Evolutionary conservation across 2,329 filamentous ascomycete genomes (phyloP).

Genomic region (Parafenestella ontariensis): DNA sequence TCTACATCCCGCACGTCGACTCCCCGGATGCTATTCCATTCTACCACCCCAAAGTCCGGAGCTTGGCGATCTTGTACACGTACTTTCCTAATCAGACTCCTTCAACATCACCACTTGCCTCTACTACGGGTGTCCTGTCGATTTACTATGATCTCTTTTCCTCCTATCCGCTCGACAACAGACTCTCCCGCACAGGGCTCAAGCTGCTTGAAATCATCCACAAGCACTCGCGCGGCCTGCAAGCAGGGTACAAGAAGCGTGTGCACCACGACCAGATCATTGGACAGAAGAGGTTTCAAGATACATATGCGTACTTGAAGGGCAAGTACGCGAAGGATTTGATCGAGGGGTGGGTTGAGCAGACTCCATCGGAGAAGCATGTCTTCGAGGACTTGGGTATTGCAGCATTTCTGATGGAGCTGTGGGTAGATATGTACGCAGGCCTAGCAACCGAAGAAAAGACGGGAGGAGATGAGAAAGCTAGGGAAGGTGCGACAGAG

Average conservation of each 20-base stretch:
- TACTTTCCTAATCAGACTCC: slow-evolving; percentile 50
- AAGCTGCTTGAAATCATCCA: slow-evolving; percentile 72
- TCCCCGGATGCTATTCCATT: slow-evolving; percentile 73
- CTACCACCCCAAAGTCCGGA: slow-evolving; percentile 82
- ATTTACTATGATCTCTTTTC: slow-evolving; percentile 61
- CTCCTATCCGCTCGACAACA: slow-evolving; percentile 51
- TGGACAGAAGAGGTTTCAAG: slow-evolving; percentile 77
- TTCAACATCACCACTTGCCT: slow-evolving; percentile 28
- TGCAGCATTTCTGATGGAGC: slow-evolving; percentile 87
- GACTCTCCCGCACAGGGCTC: slow-evolving; percentile 71
- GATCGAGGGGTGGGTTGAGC: slow-evolving; percentile 81
- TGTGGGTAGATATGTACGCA: slow-evolving; percentile 86
- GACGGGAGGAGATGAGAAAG: background rate
- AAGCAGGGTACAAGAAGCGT: slow-evolving; percentile 76
- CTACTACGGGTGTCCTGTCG: slow-evolving; percentile 52
- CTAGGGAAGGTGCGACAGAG: background rate
- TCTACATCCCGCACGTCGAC: slow-evolving; percentile 79
- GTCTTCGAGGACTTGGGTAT: slow-evolving; percentile 95
- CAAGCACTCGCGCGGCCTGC: slow-evolving; percentile 74
- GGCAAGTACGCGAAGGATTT: slow-evolving; percentile 75
- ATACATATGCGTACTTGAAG: slow-evolving; percentile 83
- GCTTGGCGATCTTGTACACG: slow-evolving; percentile 77
- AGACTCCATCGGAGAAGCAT: slow-evolving; percentile 87
- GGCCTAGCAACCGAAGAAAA: slow-evolving; percentile 9
- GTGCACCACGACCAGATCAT: slow-evolving; percentile 85